Conservation (phyloP, 106 monocot species). For the Phalaenopsis equestris region DNA sequence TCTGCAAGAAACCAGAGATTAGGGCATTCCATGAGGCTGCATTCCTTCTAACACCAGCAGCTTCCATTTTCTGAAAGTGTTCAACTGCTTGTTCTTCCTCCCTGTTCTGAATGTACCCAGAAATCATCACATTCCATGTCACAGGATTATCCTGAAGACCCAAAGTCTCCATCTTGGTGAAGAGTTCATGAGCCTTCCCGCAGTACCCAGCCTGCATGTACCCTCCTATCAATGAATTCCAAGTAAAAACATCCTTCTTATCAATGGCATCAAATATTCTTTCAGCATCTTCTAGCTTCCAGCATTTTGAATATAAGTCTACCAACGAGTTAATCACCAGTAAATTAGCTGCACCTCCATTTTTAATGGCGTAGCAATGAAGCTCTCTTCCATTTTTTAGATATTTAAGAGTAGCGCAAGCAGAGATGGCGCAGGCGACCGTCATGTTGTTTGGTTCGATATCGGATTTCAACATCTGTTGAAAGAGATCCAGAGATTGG, state of each 20-base stretch:
- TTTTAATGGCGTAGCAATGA: constrained; percentile 53
- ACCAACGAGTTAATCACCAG: constrained; percentile 65
- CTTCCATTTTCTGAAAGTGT: constrained; percentile 77
- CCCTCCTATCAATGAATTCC: constrained; percentile 90
- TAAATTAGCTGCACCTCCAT: constrained; percentile 19
- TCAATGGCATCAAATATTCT: constrained; percentile 35
- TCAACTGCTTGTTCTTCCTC: constrained; percentile 80
- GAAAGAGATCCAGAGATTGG: constrained; percentile 54
- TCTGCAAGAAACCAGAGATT: constrained; percentile 60
- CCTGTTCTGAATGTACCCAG: constrained; percentile 71
- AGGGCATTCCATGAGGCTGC: constrained; percentile 84
- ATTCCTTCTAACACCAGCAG: constrained; percentile 40
- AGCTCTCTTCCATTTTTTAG: constrained; percentile 46
- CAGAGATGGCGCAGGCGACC: constrained; percentile 51
- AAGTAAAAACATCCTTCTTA: constrained; percentile 72
- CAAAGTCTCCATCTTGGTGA: constrained; percentile 58
- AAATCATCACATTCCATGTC: constrained; percentile 90
- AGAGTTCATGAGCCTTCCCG: constrained; percentile 70
- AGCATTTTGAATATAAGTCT: constrained; percentile 83
- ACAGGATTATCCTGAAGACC: constrained; percentile 60
- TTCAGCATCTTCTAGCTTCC: constrained; percentile 50
- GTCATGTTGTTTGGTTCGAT: constrained; percentile 76
- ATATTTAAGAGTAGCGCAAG: constrained; percentile 59
- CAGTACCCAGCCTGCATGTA: constrained; percentile 68
- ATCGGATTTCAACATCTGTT: constrained; percentile 41